phyloP scores from a whole-genome alignment of 345 rosid species.

The Brassica carinata region DNA sequence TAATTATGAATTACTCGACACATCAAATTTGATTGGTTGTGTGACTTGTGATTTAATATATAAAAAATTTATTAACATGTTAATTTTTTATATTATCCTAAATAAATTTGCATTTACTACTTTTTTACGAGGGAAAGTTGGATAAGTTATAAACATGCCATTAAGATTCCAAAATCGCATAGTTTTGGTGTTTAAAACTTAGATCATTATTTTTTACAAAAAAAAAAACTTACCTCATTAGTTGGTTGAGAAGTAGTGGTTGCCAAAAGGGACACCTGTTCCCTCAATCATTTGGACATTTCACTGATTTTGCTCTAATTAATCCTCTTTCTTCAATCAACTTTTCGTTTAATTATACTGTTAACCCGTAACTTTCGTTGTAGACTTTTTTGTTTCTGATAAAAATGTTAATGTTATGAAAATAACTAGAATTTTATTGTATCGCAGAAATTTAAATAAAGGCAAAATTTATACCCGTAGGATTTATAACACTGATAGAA shows the following conservation, averaged over 20 bases:
- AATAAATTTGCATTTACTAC: background rate
- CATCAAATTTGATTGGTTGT: too few relatives aligned
- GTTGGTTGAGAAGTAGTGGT: constrained; percentile 2
- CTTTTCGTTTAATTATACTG: background rate
- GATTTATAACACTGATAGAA: too few relatives aligned
- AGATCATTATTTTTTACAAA: too few relatives aligned
- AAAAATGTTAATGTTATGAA: too few relatives aligned
- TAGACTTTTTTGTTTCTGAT: background rate
- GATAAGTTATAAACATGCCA: background rate
- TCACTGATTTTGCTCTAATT: background rate
- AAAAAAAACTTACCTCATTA: background rate
- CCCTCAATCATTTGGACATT: constrained; percentile 27
- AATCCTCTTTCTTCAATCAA: background rate
- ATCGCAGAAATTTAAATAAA: too few relatives aligned
- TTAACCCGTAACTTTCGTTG: background rate
- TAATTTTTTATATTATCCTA: background rate
- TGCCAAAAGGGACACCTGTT: constrained; percentile 14
- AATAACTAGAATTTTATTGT: too few relatives aligned
- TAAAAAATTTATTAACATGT: background rate
- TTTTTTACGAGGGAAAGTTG: background rate
- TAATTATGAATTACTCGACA: too few relatives aligned
- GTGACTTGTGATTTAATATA: too few relatives aligned
- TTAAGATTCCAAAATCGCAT: background rate
- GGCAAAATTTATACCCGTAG: too few relatives aligned
- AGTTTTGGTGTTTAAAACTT: background rate